Conservation (phyloP, 345 rosid genomes). For the Anastatica hierochuntica region DNA sequence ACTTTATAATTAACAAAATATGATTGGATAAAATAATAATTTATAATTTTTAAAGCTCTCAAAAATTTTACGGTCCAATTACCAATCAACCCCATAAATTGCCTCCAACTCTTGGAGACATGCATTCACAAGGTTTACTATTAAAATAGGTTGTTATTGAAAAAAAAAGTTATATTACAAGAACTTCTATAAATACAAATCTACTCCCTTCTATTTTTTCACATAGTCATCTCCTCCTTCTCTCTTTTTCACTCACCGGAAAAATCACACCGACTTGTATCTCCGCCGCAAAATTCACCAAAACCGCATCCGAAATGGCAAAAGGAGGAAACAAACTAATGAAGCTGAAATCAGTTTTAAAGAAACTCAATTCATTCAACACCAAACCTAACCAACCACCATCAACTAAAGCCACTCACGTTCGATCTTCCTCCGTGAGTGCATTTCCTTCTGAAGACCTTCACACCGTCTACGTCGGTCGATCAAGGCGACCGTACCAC, state of each 20-base stretch:
- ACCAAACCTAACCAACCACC: constrained; percentile 30
- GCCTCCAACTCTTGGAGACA: constrained; percentile 5
- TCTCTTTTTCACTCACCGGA: constrained; percentile 5
- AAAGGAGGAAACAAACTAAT: constrained; percentile 64
- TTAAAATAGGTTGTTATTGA: too few species aligned
- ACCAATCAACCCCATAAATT: constrained; percentile 16
- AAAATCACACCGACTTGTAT: too few species aligned
- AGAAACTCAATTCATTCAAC: constrained; percentile 77
- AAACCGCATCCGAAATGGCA: constrained; percentile 37
- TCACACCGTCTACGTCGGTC: constrained; percentile 68
- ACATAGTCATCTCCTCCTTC: too few species aligned
- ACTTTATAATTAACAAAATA: too few species aligned
- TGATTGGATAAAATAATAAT: too few species aligned
- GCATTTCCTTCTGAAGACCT: constrained; percentile 39
- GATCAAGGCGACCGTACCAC: constrained; percentile 63
- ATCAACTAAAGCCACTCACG: constrained; percentile 14
- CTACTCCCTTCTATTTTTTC: constrained; percentile 5
- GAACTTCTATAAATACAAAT: background rate
- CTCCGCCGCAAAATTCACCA: background rate
- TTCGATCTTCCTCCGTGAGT: constrained; percentile 29
- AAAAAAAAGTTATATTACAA: too few species aligned
- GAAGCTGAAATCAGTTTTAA: constrained; percentile 74
- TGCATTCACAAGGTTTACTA: too few species aligned
- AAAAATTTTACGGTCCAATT: too few species aligned
- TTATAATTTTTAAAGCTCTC: too few species aligned